Conservation (phyloP, 495 filamentous ascomycete species). For the Podospora australis region DNA sequence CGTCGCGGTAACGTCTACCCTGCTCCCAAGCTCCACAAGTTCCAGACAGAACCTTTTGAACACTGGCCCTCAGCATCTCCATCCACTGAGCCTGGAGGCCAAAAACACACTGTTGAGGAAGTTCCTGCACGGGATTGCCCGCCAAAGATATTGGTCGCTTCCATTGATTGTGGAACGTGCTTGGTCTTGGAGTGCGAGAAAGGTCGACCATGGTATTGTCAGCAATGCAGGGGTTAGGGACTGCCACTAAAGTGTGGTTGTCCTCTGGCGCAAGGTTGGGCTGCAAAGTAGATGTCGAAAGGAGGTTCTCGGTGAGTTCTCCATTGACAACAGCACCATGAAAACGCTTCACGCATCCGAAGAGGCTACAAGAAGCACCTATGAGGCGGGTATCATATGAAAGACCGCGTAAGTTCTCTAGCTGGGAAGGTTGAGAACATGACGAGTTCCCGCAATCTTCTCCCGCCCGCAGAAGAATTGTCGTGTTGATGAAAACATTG, state of each 20-base stretch:
- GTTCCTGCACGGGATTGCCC: background rate
- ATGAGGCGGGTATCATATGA: too few species aligned
- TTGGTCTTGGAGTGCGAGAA: too few species aligned
- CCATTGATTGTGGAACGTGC: too few species aligned
- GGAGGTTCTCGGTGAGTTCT: background rate
- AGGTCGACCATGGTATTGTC: too few species aligned
- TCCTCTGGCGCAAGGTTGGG: background rate
- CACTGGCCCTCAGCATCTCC: background rate
- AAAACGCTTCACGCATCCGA: background rate
- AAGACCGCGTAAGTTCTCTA: too few species aligned
- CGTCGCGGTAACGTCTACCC: background rate
- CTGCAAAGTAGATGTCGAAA: background rate
- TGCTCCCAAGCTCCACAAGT: background rate
- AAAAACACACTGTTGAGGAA: background rate
- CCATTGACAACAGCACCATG: background rate
- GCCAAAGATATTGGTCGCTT: too few species aligned
- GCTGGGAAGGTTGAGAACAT: too few species aligned
- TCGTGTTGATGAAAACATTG: background rate
- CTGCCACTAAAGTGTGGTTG: background rate
- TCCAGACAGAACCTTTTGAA: background rate
- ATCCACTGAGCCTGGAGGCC: background rate
- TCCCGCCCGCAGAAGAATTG: too few species aligned
- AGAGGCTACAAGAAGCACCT: background rate
- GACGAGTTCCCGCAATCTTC: too few species aligned
- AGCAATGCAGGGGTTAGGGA: background rate